A percentile compares a stretch with the other conserved stretches of the same genome.
Conservation (phyloP, 768 basidiomycete species). For the Daedalea quercina region DNA sequence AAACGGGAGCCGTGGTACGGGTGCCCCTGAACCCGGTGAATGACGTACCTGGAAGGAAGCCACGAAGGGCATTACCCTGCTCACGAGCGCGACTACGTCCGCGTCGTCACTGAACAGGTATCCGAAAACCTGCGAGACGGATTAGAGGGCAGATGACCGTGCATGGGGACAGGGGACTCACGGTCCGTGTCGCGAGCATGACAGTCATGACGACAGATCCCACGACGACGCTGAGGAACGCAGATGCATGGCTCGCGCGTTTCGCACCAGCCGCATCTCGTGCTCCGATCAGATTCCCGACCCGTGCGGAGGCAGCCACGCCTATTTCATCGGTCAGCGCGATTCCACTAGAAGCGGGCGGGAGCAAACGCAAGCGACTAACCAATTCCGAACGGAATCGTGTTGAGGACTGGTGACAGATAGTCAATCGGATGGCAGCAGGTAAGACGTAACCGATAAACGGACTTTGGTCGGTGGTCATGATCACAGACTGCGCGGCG, state of each 20-base stretch:
- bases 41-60: slow-evolving; percentile 43
- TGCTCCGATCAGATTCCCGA: slow-evolving; percentile 68
- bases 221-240: slow-evolving; percentile 53
- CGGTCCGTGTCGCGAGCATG: slow-evolving; percentile 52
- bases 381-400: slow-evolving; percentile 71
- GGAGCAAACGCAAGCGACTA: neutral
- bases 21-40: neutral
- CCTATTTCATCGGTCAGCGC: slow-evolving; percentile 24
- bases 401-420: slow-evolving; percentile 49
- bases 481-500: slow-evolving; percentile 73
- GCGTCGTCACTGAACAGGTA: slow-evolving; percentile 63
- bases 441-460: neutral
- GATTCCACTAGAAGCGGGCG: neutral
- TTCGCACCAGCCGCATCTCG: slow-evolving; percentile 46
- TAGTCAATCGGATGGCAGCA: neutral
- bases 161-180: slow-evolving; percentile 22
- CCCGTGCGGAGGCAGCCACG: slow-evolving; percentile 64
- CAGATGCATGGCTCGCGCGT: slow-evolving; percentile 54
- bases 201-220: slow-evolving; percentile 53
- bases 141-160: neutral
- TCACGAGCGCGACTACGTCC: slow-evolving; percentile 43
- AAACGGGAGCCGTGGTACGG: neutral
- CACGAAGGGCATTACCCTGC: slow-evolving; percentile 44
- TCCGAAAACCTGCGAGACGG: slow-evolving; percentile 45
- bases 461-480: slow-evolving; percentile 73